Evolutionary conservation across 768 basidiomycete species (phyloP).

Genomic region (Mycena haematopus): DNA sequence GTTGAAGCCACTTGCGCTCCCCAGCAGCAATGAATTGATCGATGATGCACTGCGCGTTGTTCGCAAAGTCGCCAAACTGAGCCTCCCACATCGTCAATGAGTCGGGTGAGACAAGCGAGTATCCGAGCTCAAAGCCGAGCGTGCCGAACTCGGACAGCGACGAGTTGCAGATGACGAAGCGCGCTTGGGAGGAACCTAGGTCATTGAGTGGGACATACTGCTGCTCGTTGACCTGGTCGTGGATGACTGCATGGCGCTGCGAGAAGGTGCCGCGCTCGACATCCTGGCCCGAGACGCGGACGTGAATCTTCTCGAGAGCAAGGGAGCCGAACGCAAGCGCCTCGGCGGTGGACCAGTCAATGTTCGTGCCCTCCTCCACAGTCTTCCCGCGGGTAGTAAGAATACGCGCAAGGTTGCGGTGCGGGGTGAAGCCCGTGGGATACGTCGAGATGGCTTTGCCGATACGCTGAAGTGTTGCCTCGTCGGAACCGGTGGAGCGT

Average conservation of each 20-base stretch:
- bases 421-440: conserved; percentile 85
- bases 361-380: conserved; percentile 87
- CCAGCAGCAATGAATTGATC: conserved; percentile 99
- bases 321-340: conserved; percentile 95
- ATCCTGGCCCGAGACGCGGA: conserved; percentile 96
- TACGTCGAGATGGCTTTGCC: conserved; percentile 88
- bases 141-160: conserved; percentile 94
- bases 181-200: conserved; percentile 86
- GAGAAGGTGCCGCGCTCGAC: conserved; percentile 99
- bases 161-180: conserved; percentile 95
- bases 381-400: conserved; percentile 86
- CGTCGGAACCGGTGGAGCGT: conserved; percentile 82
- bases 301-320: conserved; percentile 90
- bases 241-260: conserved; percentile 95
- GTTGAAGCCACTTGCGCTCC: conserved; percentile 97
- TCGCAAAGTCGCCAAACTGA: conserved; percentile 98
- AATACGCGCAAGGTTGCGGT: conserved; percentile 95
- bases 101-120: conserved; percentile 96
- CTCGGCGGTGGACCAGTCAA: conserved; percentile 99
- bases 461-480: conserved; percentile 77
- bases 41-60: conserved; percentile 97
- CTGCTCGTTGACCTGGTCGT: conserved; percentile 92
- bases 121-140: conserved; percentile 97
- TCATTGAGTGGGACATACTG: conserved; percentile 92
- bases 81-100: conserved; percentile 97